phyloP scores from a whole-genome alignment of 768 basidiomycete genomes.

The Chiua virens region DNA sequence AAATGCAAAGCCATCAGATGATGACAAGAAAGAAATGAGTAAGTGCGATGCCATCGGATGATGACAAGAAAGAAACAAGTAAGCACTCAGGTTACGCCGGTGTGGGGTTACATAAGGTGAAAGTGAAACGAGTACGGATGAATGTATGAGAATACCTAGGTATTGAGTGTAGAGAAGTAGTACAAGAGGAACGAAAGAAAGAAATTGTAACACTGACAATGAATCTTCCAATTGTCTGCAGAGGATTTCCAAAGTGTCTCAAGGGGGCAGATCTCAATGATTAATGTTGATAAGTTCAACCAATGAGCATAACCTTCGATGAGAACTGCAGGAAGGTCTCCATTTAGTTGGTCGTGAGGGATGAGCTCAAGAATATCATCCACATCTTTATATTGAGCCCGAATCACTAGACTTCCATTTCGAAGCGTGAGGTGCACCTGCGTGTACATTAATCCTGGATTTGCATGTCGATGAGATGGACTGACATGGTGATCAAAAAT shows the following conservation, averaged over 20 bases:
- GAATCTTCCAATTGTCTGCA: conserved; percentile 15
- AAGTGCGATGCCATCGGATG: too few relatives aligned
- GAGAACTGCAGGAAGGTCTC: conserved; percentile 18
- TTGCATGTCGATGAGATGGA: not conserved
- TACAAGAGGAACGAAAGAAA: too few relatives aligned
- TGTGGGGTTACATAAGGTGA: too few relatives aligned
- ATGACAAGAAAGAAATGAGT: too few relatives aligned
- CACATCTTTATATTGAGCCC: not conserved
- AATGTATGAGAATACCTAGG: too few relatives aligned
- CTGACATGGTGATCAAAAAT: conserved; percentile 13
- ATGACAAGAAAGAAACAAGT: too few relatives aligned
- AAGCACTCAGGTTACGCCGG: too few relatives aligned
- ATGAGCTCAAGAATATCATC: conserved; percentile 5
- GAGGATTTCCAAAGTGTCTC: conserved; percentile 11
- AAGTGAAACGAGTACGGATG: too few relatives aligned
- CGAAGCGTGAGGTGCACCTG: conserved; percentile 19
- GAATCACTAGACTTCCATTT: conserved; percentile 4
- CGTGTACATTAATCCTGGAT: not conserved
- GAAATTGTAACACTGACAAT: too few relatives aligned
- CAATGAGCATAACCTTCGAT: conserved; percentile 19
- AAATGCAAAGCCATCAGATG: too few relatives aligned
- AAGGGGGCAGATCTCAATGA: conserved; percentile 20
- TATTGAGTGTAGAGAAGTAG: too few relatives aligned
- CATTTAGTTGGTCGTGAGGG: conserved; percentile 6
- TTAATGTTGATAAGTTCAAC: conserved; percentile 8